phyloP scores from a whole-genome alignment of 108 stramenopile species.

The Mayamaea pseudoterrestris region DNA sequence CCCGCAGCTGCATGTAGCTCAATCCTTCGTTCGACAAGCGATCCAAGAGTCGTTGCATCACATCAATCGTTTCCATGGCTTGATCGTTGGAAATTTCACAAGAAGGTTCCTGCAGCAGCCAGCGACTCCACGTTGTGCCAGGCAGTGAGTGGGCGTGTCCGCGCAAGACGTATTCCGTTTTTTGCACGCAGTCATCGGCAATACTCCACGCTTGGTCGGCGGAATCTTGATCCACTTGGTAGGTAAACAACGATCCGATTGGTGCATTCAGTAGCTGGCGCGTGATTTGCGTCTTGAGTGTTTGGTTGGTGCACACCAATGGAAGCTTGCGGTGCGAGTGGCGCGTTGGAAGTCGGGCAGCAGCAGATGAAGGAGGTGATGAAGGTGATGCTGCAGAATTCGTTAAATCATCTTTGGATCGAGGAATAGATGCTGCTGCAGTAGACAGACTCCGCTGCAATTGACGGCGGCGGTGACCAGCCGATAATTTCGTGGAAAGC shows the following conservation, averaged over 20 bases:
- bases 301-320: slow-evolving; percentile 34
- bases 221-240: slow-evolving; percentile 6
- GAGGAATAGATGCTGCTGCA: no score
- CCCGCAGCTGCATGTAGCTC: slow-evolving; percentile 3
- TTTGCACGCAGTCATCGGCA: slow-evolving; percentile 4
- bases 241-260: slow-evolving; percentile 49
- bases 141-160: neutral
- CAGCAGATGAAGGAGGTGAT: no score
- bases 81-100: neutral
- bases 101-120: neutral
- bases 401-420: no score
- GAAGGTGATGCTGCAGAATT: neutral
- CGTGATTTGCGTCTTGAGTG: slow-evolving; percentile 36
- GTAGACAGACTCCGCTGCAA: no score
- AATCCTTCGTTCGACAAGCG: slow-evolving; percentile 5
- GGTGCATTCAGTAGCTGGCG: slow-evolving; percentile 41
- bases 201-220: slow-evolving; percentile 3
- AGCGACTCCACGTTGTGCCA: slow-evolving; percentile 2
- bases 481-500: no score
- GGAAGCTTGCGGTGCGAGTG: slow-evolving; percentile 62
- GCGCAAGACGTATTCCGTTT: slow-evolving; percentile 3
- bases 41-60: slow-evolving; percentile 2
- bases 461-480: no score
- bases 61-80: neutral
- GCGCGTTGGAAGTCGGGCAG: slow-evolving; percentile 34